phyloP scores from a whole-genome alignment of 2,329 filamentous ascomycete genomes.

The Fonsecaea pedrosoi region DNA sequence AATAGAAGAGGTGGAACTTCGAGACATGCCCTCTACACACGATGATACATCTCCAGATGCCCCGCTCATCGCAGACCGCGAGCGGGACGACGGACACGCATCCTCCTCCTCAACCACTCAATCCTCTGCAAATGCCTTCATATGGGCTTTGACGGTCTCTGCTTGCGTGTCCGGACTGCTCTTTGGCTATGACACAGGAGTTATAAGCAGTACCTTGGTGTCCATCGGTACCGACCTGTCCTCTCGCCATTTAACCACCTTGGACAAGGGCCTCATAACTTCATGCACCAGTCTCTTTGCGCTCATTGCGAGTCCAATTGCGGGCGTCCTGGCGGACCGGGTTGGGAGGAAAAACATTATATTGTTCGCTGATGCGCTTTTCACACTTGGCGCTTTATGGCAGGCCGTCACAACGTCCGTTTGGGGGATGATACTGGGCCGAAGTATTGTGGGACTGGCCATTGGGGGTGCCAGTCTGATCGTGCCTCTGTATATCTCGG shows the following conservation, averaged over 20 bases:
- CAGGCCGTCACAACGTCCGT: constrained; percentile 52
- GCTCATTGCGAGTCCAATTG: constrained; percentile 62
- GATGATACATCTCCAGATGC: constrained; percentile 27
- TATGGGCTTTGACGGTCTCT: constrained; percentile 63
- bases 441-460: constrained; percentile 56
- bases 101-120: neutral
- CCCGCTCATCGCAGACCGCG: constrained; percentile 27
- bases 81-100: constrained; percentile 3
- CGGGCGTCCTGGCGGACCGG: constrained; percentile 59
- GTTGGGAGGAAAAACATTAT: constrained; percentile 57
- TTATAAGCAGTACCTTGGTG: constrained; percentile 66
- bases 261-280: constrained; percentile 66
- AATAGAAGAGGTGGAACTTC: constrained; percentile 30
- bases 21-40: constrained; percentile 25
- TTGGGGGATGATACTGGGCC: constrained; percentile 55
- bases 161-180: constrained; percentile 65
- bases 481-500: constrained; percentile 85
- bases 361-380: constrained; percentile 54
- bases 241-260: constrained; percentile 55
- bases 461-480: constrained; percentile 70
- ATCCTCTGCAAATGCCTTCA: constrained; percentile 51
- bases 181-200: constrained; percentile 69
- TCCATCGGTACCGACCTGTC: constrained; percentile 62
- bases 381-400: constrained; percentile 52
- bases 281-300: constrained; percentile 65